Conservation (phyloP, 1,284 basidiomycete species). For the Ustilago esculenta region DNA sequence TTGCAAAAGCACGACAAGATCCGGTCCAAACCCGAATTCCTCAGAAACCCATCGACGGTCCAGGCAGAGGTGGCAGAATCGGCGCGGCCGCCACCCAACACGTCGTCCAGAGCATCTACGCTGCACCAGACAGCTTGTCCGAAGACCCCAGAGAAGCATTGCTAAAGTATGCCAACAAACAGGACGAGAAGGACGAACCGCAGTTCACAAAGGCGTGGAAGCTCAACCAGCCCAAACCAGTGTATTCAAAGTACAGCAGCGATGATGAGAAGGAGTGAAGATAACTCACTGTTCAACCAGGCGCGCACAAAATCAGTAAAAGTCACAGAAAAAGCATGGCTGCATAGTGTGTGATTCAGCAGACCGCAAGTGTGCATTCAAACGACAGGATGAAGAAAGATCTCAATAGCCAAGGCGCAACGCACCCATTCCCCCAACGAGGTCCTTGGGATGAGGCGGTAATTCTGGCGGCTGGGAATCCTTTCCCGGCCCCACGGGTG, state of each 20-base stretch:
- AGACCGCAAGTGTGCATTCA: no score
- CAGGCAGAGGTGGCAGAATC: conserved; percentile 89
- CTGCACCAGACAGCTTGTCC: conserved; percentile 31
- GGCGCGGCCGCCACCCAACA: conserved; percentile 95
- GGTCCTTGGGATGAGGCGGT: conserved; percentile 6
- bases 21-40: conserved; percentile 73
- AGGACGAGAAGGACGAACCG: conserved; percentile 70
- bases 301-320: no score
- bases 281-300: no score
- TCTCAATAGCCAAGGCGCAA: conserved; percentile 1
- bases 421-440: conserved; percentile 3
- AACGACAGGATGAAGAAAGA: no score
- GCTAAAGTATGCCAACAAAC: conserved; percentile 85
- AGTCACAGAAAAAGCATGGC: no score
- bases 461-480: background rate
- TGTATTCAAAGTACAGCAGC: conserved; percentile 42
- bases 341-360: no score
- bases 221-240: conserved; percentile 52
- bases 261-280: conserved; percentile 15
- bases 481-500: background rate
- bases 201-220: conserved; percentile 82
- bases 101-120: conserved; percentile 88
- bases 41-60: conserved; percentile 79
- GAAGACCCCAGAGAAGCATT: conserved; percentile 90
- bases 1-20: conserved; percentile 87